Evolutionary conservation across 2,329 filamentous ascomycete species (phyloP).

Genomic region (Tolypocladium album): DNA sequence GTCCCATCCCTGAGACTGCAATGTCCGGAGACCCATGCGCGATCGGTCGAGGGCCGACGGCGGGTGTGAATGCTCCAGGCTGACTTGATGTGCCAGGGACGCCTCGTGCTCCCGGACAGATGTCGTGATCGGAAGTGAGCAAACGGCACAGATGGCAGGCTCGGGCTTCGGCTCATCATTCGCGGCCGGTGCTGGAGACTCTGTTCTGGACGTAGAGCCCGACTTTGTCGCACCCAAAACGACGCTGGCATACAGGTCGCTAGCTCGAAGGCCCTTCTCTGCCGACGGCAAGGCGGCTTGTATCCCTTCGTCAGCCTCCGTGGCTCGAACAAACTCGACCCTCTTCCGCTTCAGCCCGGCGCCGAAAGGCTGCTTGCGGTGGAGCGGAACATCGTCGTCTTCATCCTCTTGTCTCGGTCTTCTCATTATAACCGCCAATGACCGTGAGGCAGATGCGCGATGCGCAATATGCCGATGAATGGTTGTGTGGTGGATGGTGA

Average conservation of each 20-base stretch:
- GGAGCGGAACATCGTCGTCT: constrained; percentile 34
- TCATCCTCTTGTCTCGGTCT: constrained; percentile 9
- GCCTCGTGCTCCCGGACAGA: constrained; percentile 38
- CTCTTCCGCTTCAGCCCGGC: constrained; percentile 42
- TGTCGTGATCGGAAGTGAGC: constrained; percentile 22
- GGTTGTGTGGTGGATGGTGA: background rate
- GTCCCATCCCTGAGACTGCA: constrained; percentile 62
- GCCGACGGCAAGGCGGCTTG: constrained; percentile 12
- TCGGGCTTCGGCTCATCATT: constrained; percentile 1
- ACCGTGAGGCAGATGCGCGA: background rate
- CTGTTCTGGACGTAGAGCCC: constrained; percentile 6
- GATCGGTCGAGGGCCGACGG: constrained; percentile 61
- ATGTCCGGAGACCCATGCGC: constrained; percentile 57
- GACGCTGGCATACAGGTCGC: constrained; percentile 56
- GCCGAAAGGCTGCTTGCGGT: constrained; percentile 43
- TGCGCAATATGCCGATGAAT: background rate
- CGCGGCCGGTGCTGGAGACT: background rate
- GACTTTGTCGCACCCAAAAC: constrained; percentile 39
- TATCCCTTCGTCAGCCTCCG: constrained; percentile 23
- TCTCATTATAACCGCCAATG: background rate
- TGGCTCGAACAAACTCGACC: constrained; percentile 48
- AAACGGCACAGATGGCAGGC: constrained; percentile 20
- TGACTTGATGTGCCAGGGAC: constrained; percentile 61
- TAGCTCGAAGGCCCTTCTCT: constrained; percentile 21
- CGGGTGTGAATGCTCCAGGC: constrained; percentile 56